phyloP scores from a whole-genome alignment of 305 asterid genomes.

The Salvia sclarea region DNA sequence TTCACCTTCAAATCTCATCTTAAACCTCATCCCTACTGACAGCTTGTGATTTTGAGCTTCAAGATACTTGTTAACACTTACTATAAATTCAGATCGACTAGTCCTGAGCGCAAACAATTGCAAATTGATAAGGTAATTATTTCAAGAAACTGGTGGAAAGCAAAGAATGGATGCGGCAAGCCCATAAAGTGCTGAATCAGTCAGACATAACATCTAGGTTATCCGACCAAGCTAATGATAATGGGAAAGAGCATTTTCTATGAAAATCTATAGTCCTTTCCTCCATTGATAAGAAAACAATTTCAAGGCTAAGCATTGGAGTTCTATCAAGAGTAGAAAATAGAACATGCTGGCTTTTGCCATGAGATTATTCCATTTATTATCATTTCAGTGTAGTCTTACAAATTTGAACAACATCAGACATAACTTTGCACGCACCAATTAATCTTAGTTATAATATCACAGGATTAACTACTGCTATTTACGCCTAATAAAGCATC shows the following conservation, averaged over 20 bases:
- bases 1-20: constrained; percentile 97
- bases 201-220: not conserved
- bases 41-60: constrained; percentile 82
- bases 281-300: not conserved
- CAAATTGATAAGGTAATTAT: constrained; percentile 18
- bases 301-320: not conserved
- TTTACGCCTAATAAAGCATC: constrained; percentile 10
- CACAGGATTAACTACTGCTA: not conserved
- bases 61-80: constrained; percentile 79
- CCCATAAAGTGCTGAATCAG: constrained; percentile 17
- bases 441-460: not conserved
- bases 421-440: constrained; percentile 11
- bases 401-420: not conserved
- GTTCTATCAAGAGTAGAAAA: not conserved
- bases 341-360: constrained; percentile 8
- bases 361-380: constrained; percentile 13
- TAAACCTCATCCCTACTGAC: constrained; percentile 94
- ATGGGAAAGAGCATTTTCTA: not conserved
- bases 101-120: constrained; percentile 54
- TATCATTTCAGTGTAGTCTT: not conserved
- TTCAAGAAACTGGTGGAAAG: constrained; percentile 12
- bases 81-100: constrained; percentile 81
- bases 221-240: not conserved
- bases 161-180: not conserved
- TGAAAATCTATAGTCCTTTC: constrained; percentile 9